A percentile compares a stretch with the other conserved stretches of the same genome.
phyloP scores from a whole-genome alignment of 1,284 basidiomycete genomes.

The Puccinia coronata region DNA sequence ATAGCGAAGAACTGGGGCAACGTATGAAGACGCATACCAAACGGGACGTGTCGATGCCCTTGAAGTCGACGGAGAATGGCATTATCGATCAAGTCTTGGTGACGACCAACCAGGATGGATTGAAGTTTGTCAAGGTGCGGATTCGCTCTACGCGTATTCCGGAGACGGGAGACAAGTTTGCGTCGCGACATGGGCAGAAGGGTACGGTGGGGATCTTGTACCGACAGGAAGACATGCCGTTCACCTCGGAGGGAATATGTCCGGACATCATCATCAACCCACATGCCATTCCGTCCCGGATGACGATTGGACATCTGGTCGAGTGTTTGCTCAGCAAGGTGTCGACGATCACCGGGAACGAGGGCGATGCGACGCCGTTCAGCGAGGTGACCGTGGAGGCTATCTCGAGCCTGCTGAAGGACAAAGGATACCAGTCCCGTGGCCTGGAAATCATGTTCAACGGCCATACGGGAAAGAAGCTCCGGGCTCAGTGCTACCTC shows the following conservation, averaged over 20 bases:
- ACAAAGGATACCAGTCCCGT: slow-evolving; percentile 90
- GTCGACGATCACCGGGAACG: slow-evolving; percentile 90
- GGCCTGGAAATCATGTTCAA: slow-evolving; percentile 97
- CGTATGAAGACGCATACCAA: slow-evolving; percentile 84
- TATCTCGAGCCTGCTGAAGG: slow-evolving; percentile 76
- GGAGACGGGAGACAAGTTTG: slow-evolving; percentile 98
- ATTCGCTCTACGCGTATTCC: slow-evolving; percentile 93
- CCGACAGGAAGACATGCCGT: slow-evolving; percentile 99
- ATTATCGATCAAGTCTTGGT: slow-evolving; percentile 97
- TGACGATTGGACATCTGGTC: slow-evolving; percentile 99
- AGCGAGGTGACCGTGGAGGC: slow-evolving; percentile 96
- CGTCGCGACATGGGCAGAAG: slow-evolving; percentile 98
- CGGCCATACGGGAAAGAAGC: slow-evolving; percentile 92
- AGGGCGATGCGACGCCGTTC: slow-evolving; percentile 98
- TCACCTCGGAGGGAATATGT: slow-evolving; percentile 91
- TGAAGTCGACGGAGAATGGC: slow-evolving; percentile 97
- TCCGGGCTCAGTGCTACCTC: slow-evolving; percentile 96
- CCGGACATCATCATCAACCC: slow-evolving; percentile 99
- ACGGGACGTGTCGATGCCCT: slow-evolving; percentile 92
- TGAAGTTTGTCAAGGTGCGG: slow-evolving; percentile 98
- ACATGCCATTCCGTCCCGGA: slow-evolving; percentile 98
- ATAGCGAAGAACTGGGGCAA: slow-evolving; percentile 95
- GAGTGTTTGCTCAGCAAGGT: slow-evolving; percentile 97
- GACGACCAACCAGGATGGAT: slow-evolving; percentile 91
- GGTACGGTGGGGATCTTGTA: slow-evolving; percentile 99